Evolutionary conservation across 805 yeast genomes (phyloP).

Genomic region (Priceomyces fermenticarens): DNA sequence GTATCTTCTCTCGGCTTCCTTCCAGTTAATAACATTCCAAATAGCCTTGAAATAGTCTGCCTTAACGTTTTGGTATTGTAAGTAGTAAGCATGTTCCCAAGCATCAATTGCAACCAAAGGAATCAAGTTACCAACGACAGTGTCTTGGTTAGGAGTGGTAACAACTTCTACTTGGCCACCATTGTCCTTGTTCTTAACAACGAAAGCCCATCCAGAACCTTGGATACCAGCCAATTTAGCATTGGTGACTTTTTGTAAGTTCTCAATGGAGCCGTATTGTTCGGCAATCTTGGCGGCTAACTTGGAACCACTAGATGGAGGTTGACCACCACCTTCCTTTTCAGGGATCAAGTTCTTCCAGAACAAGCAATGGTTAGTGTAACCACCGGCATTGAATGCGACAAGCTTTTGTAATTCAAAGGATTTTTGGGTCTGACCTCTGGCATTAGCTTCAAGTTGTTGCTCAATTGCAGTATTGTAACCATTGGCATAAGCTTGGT

Average conservation of each 20-base stretch:
- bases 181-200: constrained; percentile 44
- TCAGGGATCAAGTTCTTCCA: constrained; percentile 49
- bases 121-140: constrained; percentile 41
- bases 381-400: constrained; percentile 52
- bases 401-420: constrained; percentile 44
- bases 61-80: constrained; percentile 51
- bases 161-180: constrained; percentile 43
- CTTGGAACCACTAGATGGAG: constrained; percentile 43
- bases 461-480: constrained; percentile 45
- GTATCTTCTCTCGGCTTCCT: constrained; percentile 46
- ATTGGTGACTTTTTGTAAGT: constrained; percentile 39
- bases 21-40: constrained; percentile 52
- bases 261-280: constrained; percentile 46
- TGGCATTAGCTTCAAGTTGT: constrained; percentile 29
- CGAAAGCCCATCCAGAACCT: constrained; percentile 55
- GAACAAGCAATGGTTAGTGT: constrained; percentile 48
- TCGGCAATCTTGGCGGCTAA: constrained; percentile 35
- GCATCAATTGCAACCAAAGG: constrained; percentile 52
- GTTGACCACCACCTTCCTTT: constrained; percentile 55
- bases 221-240: constrained; percentile 46
- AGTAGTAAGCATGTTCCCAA: constrained; percentile 55
- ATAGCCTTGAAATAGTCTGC: constrained; percentile 49
- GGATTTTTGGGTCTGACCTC: constrained; percentile 39
- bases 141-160: constrained; percentile 48
- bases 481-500: constrained; percentile 48